phyloP scores from a whole-genome alignment of 2,329 filamentous ascomycete species.

The Coniochaeta prunicola region DNA sequence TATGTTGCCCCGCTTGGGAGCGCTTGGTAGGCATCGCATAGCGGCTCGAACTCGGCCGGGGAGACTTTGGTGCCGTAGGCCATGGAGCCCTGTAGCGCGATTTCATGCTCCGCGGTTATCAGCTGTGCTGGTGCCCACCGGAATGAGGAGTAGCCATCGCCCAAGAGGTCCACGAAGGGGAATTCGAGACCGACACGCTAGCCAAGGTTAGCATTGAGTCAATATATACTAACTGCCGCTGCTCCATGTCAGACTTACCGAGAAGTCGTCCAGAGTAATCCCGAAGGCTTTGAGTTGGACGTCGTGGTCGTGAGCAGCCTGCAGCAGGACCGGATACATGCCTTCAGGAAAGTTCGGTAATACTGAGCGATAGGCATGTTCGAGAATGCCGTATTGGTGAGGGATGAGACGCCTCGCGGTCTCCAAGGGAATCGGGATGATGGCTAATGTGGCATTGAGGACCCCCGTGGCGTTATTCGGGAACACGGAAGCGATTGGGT shows the following conservation, averaged over 20 bases:
- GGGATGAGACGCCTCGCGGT: slow-evolving; percentile 41
- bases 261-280: slow-evolving; percentile 37
- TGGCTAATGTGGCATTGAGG: slow-evolving; percentile 43
- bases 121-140: slow-evolving; percentile 40
- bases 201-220: background rate
- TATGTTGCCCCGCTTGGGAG: slow-evolving; percentile 17
- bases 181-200: slow-evolving; percentile 21
- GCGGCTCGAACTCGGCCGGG: slow-evolving; percentile 35
- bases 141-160: slow-evolving; percentile 43
- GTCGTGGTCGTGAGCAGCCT: slow-evolving; percentile 43
- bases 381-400: slow-evolving; percentile 39
- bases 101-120: slow-evolving; percentile 32
- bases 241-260: slow-evolving; percentile 28
- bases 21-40: slow-evolving; percentile 39
- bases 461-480: slow-evolving; percentile 42
- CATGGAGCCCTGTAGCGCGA: slow-evolving; percentile 35
- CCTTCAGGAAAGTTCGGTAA: slow-evolving; percentile 40
- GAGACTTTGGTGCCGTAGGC: slow-evolving; percentile 38
- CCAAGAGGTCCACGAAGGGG: slow-evolving; percentile 46
- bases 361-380: slow-evolving; percentile 37
- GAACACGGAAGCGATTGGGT: slow-evolving; percentile 39
- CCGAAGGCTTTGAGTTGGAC: slow-evolving; percentile 32
- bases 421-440: slow-evolving; percentile 42
- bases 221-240: background rate
- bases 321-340: slow-evolving; percentile 46